A percentile compares a stretch with the other conserved stretches of the same genome.
phyloP scores from a whole-genome alignment of 2,329 filamentous ascomycete genomes.

The Gremmenia infestans region DNA sequence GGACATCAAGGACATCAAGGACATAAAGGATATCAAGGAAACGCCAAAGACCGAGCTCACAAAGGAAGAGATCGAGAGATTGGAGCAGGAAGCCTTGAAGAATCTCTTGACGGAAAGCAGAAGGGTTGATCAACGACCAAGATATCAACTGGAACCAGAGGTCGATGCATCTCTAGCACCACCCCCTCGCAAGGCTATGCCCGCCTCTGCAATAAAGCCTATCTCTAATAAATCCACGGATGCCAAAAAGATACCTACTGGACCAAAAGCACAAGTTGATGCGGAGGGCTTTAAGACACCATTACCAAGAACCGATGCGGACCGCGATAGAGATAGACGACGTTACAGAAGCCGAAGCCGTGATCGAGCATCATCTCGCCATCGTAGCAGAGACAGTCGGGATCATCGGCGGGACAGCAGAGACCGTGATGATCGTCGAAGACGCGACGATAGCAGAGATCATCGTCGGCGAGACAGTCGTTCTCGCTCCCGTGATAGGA shows the following conservation, averaged over 20 bases:
- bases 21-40: constrained; percentile 6
- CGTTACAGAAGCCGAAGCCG: constrained; percentile 23
- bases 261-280: constrained; percentile 9
- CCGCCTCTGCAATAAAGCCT: constrained; percentile 31
- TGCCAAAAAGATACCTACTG: constrained; percentile 20
- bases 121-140: constrained; percentile 25
- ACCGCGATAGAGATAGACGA: constrained; percentile 14
- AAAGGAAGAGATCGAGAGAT: constrained; percentile 30
- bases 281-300: constrained; percentile 16
- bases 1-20: constrained; percentile 3
- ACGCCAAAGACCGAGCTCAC: constrained; percentile 25
- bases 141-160: constrained; percentile 31
- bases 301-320: constrained; percentile 16
- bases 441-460: constrained; percentile 21
- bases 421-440: constrained; percentile 24
- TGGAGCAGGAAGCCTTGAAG: constrained; percentile 32
- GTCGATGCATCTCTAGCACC: constrained; percentile 31
- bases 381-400: constrained; percentile 21
- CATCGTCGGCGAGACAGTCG: constrained; percentile 18
- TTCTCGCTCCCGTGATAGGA: constrained; percentile 15
- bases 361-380: constrained; percentile 23
- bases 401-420: constrained; percentile 13
- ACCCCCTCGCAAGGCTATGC: constrained; percentile 30
- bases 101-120: constrained; percentile 32
- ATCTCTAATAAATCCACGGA: constrained; percentile 26